These are phyloP conservation scores for Fraxinus floribunda DNA, from an alignment of 305 asterid species.

Conservation along the genomic window DNA sequence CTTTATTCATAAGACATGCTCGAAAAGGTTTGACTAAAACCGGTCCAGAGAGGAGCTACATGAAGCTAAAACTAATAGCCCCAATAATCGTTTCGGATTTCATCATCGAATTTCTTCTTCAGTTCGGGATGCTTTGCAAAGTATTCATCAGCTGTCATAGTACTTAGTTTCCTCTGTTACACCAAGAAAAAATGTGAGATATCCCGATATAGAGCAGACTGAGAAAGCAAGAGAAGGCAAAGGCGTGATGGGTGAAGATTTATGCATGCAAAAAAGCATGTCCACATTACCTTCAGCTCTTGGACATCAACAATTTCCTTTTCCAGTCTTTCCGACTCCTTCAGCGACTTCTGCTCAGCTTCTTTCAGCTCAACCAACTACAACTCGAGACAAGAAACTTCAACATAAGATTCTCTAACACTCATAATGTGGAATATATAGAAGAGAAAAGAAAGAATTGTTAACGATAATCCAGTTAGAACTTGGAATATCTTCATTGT, in stretches of 20 bases:
- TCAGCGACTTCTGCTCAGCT: constrained; percentile 67
- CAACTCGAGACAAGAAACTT: constrained; percentile 18
- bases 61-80: constrained; percentile 52
- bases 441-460: neutral
- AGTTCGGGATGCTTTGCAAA: constrained; percentile 92
- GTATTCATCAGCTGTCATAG: constrained; percentile 96
- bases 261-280: neutral
- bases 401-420: constrained; percentile 22
- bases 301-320: constrained; percentile 81
- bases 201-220: neutral
- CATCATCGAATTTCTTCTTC: constrained; percentile 95
- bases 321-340: constrained; percentile 84
- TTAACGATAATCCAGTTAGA: neutral
- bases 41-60: constrained; percentile 23
- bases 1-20: constrained; percentile 48
- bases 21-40: constrained; percentile 26
- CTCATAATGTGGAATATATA: neutral
- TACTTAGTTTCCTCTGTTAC: constrained; percentile 72
- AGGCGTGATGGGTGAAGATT: neutral
- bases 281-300: constrained; percentile 66
- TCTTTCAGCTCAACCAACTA: constrained; percentile 92
- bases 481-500: neutral
- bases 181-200: neutral
- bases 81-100: constrained; percentile 93
- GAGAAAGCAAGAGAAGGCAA: too few relatives aligned